phyloP scores from a whole-genome alignment of 2,329 filamentous ascomycete genomes.

The Rhinocladiella similis region DNA sequence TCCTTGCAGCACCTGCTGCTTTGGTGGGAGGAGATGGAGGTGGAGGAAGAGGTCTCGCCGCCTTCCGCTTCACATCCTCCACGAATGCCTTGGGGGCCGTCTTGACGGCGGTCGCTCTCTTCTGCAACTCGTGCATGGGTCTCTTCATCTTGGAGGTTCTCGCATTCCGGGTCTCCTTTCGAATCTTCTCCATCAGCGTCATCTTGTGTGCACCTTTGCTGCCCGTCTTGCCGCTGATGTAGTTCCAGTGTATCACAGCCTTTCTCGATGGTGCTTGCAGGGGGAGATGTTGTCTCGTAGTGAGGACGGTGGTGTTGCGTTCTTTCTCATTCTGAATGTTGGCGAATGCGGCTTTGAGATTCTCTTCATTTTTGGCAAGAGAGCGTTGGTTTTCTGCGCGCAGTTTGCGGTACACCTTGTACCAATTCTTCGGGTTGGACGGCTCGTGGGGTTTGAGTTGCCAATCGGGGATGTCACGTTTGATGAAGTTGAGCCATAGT shows the following conservation, averaged over 20 bases:
- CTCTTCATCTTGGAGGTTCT: conserved; percentile 34
- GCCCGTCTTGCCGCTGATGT: conserved; percentile 21
- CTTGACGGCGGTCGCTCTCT: conserved; percentile 38
- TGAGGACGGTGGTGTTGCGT: conserved; percentile 58
- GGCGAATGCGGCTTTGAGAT: conserved; percentile 58
- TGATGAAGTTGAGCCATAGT: conserved; percentile 78
- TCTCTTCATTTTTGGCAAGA: conserved; percentile 59
- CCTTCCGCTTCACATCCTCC: conserved; percentile 33
- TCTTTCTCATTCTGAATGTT: conserved; percentile 60
- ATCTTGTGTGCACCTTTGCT: conserved; percentile 43
- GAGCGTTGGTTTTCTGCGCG: conserved; percentile 59
- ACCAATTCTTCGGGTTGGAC: conserved; percentile 69
- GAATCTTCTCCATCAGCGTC: conserved; percentile 54
- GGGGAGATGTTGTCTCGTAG: conserved; percentile 39
- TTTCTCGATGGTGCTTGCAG: conserved; percentile 5
- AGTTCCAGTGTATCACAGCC: conserved; percentile 17
- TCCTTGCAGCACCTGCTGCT: too few species aligned
- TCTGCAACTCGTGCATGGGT: conserved; percentile 44
- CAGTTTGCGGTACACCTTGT: conserved; percentile 73
- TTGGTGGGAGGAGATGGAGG: background rate
- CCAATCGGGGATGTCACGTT: conserved; percentile 70
- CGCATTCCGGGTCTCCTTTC: conserved; percentile 58
- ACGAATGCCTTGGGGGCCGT: conserved; percentile 43
- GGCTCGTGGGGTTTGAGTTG: conserved; percentile 65
- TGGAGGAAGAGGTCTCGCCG: conserved; percentile 1